Evolutionary conservation across 2,329 filamentous ascomycete genomes (phyloP), one percentile per base, ranked within the genome.

Genomic region (Colletotrichum euphorbiae): DNA sequence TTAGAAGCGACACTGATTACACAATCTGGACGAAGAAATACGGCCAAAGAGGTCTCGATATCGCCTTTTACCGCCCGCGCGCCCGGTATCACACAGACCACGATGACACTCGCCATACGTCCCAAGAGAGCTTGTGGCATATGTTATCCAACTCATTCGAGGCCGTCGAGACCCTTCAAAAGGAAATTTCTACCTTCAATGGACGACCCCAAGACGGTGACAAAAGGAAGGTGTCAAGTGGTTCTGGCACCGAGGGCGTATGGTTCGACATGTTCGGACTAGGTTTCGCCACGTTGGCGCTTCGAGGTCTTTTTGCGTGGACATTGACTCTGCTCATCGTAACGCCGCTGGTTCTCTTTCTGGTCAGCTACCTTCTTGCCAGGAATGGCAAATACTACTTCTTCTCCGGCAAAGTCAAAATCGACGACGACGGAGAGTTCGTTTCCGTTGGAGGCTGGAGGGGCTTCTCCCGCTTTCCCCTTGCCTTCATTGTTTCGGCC

Each of bases 221-320:
- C 63, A 82, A 83, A 57, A 87, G 85, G 62, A 89, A 90, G 73
- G 87, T 91, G 2, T 84, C 87, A 70, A 91, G 90, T 69, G 91
- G 92, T 9, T 83, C 81, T 40, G 89, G 89, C 5, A 89, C 86
- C 15, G 83, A 88, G 68, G 93, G 90, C 33, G 93, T 98, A 13
- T 99, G 94, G 93, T 98, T 98, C 75, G 96, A 98, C 75, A 80
- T 98, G 7, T 95, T 97, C 71, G 96, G 95, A 48, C 87, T 85
- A 62, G 84, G 84, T 1, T 94, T 98, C 77, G 92, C 91, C 15
- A 84, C 97, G 2, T 92, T 98, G 75, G 86, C 87, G 52, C 84
- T 98, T 43, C 88, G 92, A 70, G 94, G 93, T 7, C 85, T 98
- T 65, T 98, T 98, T 79, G 94, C 93, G 3, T 89, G 96, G 80